A percentile compares a stretch with the other conserved stretches of the same genome.
Evolutionary conservation across 768 basidiomycete genomes (phyloP).

Genomic region (Boletus sp.): DNA sequence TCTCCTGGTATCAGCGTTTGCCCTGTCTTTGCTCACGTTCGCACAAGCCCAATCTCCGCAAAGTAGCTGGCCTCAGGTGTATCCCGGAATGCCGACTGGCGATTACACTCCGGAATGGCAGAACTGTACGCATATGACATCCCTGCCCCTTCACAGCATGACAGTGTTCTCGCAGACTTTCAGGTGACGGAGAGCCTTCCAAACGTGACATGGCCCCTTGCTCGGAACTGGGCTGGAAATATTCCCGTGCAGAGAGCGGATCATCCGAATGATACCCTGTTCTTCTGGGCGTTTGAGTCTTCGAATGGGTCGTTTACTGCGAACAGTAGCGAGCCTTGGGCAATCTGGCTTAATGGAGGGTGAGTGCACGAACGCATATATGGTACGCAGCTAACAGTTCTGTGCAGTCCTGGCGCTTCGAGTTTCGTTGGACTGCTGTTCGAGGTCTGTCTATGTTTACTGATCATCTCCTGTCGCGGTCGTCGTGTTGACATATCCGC

Average conservation of each 20-base stretch:
- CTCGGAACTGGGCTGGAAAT: constrained; percentile 60
- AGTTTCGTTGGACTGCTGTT: constrained; percentile 61
- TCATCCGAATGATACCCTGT: constrained; percentile 66
- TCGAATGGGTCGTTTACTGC: constrained; percentile 52
- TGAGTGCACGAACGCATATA: constrained; percentile 25
- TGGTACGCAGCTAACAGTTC: background rate
- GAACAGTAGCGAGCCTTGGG: constrained; percentile 53
- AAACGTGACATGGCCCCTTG: constrained; percentile 51
- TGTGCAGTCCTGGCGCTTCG: constrained; percentile 59
- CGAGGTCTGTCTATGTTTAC: constrained; percentile 42
- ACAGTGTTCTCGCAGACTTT: constrained; percentile 44
- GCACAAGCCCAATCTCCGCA: constrained; percentile 1
- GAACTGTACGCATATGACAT: constrained; percentile 41
- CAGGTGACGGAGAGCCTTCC: constrained; percentile 55
- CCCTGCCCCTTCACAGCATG: background rate
- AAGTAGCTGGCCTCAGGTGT: constrained; percentile 36
- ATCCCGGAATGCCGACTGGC: constrained; percentile 42
- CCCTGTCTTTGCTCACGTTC: background rate
- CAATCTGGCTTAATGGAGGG: constrained; percentile 74
- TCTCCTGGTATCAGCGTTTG: background rate
- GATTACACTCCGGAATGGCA: constrained; percentile 62
- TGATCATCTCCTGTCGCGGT: no score
- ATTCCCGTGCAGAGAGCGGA: constrained; percentile 56
- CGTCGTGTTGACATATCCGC: background rate
- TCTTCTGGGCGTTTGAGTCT: constrained; percentile 65